Conservation (phyloP, 208 protist genomes). For the Crithidia thermophila region DNA sequence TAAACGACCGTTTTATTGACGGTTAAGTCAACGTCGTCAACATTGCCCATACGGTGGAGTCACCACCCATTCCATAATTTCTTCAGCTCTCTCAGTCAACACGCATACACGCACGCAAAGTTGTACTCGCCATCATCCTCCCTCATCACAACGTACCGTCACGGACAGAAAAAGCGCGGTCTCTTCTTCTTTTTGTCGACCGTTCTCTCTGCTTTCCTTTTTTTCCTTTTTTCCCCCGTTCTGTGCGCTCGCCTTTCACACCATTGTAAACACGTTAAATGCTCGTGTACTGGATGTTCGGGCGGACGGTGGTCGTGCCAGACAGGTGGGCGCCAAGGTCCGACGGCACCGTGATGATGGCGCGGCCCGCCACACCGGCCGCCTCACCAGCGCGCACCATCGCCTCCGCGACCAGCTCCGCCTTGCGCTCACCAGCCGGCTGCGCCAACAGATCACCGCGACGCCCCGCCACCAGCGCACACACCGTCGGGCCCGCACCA, state of each 20-base stretch:
- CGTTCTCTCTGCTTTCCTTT: too few relatives aligned
- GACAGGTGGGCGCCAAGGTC: slow-evolving; percentile 74
- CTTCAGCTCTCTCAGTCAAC: too few relatives aligned
- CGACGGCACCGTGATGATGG: slow-evolving; percentile 82
- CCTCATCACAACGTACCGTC: too few relatives aligned
- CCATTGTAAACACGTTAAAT: slow-evolving; percentile 2
- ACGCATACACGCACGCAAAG: too few relatives aligned
- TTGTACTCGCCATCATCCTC: too few relatives aligned
- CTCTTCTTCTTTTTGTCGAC: too few relatives aligned
- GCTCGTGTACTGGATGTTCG: slow-evolving; percentile 46
- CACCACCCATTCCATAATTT: too few relatives aligned
- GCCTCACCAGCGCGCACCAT: slow-evolving; percentile 72
- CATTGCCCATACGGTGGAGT: too few relatives aligned
- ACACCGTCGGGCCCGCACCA: slow-evolving; percentile 79
- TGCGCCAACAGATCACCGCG: slow-evolving; percentile 64
- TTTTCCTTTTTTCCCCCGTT: neutral
- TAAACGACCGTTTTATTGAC: too few relatives aligned
- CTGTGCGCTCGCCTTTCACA: neutral
- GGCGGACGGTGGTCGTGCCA: slow-evolving; percentile 42
- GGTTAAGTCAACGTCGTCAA: too few relatives aligned
- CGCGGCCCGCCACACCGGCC: slow-evolving; percentile 60
- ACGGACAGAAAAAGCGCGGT: too few relatives aligned
- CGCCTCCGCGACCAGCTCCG: slow-evolving; percentile 71
- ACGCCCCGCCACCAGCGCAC: slow-evolving; percentile 70
- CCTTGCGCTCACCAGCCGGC: slow-evolving; percentile 47